Evolutionary conservation across 192 early-diverging fungal genomes (phyloP).

Genomic region (Tieghemiomyces parasiticus): DNA sequence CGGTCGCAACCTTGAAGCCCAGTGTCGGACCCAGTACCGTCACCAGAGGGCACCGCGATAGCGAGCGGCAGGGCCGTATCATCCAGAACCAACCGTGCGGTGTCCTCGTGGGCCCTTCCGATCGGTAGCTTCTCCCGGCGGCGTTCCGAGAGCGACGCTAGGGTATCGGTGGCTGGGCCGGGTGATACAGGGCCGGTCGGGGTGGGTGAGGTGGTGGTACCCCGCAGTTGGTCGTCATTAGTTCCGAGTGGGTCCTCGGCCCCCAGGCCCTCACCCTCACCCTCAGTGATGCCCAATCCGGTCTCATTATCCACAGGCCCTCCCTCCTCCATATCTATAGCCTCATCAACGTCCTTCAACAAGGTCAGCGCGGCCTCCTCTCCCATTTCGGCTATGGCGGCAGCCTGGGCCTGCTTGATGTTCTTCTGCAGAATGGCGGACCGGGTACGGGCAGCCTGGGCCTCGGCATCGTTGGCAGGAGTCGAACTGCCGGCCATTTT

Average conservation of each 20-base stretch:
- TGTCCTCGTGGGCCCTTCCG: too few species aligned
- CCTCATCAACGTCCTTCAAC: too few species aligned
- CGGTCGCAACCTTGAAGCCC: too few species aligned
- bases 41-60: background rate
- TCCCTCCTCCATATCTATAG: background rate
- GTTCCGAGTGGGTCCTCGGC: background rate
- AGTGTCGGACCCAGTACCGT: too few species aligned
- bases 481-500: background rate
- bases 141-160: background rate
- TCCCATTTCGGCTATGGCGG: constrained; percentile 3
- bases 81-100: too few species aligned
- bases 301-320: background rate
- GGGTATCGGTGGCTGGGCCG: background rate
- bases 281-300: background rate
- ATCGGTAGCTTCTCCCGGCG: background rate
- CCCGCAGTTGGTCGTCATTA: background rate
- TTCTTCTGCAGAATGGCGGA: constrained; percentile 13
- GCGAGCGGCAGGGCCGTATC: too few species aligned
- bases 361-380: too few species aligned
- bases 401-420: constrained; percentile 5
- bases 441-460: constrained; percentile 16
- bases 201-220: background rate
- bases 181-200: too few species aligned
- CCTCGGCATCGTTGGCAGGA: constrained; percentile 6
- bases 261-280: background rate